Conservation (phyloP, 1,284 basidiomycete genomes). For the Neotropicomus parvogracilis region DNA sequence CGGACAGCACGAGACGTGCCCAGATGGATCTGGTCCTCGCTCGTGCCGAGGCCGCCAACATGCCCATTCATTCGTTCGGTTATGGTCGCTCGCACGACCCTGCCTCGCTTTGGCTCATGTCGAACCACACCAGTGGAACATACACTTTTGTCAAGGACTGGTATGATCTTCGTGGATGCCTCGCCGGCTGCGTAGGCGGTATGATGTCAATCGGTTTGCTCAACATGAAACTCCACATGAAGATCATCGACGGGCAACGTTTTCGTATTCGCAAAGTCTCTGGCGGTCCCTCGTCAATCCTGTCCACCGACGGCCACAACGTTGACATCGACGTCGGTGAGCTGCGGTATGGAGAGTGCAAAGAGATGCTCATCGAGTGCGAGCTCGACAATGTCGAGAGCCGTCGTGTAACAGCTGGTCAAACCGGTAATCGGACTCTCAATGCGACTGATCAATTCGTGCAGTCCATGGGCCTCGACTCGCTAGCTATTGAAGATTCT, state of each 20-base stretch:
- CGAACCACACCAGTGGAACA: constrained; percentile 94
- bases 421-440: constrained; percentile 39
- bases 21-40: constrained; percentile 98
- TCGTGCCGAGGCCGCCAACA: constrained; percentile 91
- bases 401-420: constrained; percentile 30
- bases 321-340: constrained; percentile 96
- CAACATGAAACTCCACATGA: constrained; percentile 90
- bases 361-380: constrained; percentile 92
- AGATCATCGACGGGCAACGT: constrained; percentile 75
- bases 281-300: constrained; percentile 78
- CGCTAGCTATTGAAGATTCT: constrained; percentile 65
- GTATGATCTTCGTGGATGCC: constrained; percentile 86
- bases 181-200: constrained; percentile 90
- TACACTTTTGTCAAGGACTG: constrained; percentile 97
- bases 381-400: constrained; percentile 79
- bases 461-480: constrained; percentile 74
- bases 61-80: constrained; percentile 95
- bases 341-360: constrained; percentile 84
- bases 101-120: constrained; percentile 97
- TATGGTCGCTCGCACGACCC: constrained; percentile 97
- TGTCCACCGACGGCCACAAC: constrained; percentile 84
- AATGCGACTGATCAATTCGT: constrained; percentile 80
- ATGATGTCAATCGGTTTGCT: constrained; percentile 89
- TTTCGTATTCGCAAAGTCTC: constrained; percentile 91
- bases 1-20: constrained; percentile 88